A percentile compares a stretch with the other conserved stretches of the same genome.
phyloP scores from a whole-genome alignment of 2,329 filamentous ascomycete genomes.

The Cytospora chrysosperma region DNA sequence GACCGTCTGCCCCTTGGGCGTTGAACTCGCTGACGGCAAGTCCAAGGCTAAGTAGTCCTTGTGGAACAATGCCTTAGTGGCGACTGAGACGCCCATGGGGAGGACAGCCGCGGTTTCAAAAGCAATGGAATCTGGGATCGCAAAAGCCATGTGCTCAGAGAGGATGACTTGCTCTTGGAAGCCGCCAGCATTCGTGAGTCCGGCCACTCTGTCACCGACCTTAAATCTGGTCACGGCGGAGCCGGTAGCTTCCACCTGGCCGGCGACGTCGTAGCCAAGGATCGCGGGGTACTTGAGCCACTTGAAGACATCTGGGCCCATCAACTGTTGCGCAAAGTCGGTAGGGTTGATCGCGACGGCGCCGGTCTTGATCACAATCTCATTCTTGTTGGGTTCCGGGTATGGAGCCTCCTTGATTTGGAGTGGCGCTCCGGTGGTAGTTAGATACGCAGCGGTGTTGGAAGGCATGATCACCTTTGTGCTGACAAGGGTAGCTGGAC shows the following conservation, averaged over 20 bases:
- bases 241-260: conserved; percentile 35
- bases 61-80: conserved; percentile 24
- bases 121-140: conserved; percentile 28
- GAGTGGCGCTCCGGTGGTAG: conserved; percentile 14
- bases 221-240: conserved; percentile 31
- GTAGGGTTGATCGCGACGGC: conserved; percentile 37
- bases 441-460: conserved; percentile 18
- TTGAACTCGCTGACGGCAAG: conserved; percentile 22
- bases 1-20: conserved; percentile 29
- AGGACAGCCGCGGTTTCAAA: conserved; percentile 31
- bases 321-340: conserved; percentile 33
- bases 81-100: conserved; percentile 32
- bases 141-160: conserved; percentile 24
- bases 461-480: conserved; percentile 6
- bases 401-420: conserved; percentile 11
- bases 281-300: conserved; percentile 36
- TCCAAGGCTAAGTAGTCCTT: conserved; percentile 11
- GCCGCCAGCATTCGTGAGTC: conserved; percentile 26
- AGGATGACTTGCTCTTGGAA: conserved; percentile 32
- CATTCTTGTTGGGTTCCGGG: conserved; percentile 6
- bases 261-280: conserved; percentile 36
- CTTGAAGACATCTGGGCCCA: conserved; percentile 29
- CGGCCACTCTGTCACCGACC: conserved; percentile 37
- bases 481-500: neutral
- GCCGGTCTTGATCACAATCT: conserved; percentile 33